Evolutionary conservation across 495 filamentous ascomycete species (phyloP), one percentile per base, ranked within the genome.

Genomic region (Xanthoparmelia taractica): DNA sequence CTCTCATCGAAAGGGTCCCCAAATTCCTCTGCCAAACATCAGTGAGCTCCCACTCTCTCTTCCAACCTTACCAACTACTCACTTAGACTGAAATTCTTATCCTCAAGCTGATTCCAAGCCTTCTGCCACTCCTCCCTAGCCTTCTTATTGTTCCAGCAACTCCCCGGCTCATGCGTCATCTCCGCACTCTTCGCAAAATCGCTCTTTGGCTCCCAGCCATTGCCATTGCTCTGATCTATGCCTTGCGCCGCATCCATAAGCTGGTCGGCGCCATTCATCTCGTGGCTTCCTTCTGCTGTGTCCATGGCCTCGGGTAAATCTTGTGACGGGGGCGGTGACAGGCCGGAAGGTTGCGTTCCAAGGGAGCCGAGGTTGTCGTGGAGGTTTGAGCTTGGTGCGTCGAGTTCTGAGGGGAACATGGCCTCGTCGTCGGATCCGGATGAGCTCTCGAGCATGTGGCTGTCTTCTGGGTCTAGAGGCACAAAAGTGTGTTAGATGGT

Each of bases 71-170:
- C 4, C 34, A 15, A 31, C 34, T 18, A 68, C 74, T 60, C 70
- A 82, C 80, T 58, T 58, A 80, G 65, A 62, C 64, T 81, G 48
- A 81, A 82, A 43, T 78, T 74, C 65, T 72, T 74, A 64, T 83
- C 78, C 31, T 81, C 63, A 40, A 83, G 71, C 67, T 70, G 72
- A 60, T 77, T 78, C 77, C 74, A 71, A 31, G 77, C 79, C 40
- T 77, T 71, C 50, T 79, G 73, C 61, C 80, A 84, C 52, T 91
- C 88, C 25, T 89, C 85, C 66, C 80, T 76, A 0, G 82, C 78
- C 60, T 80, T 81, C 67, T 80, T 80, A 59, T 77, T 85, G 68
- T 79, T 80, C 87, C 85, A 88, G 54, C 75, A 73, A 29, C 73
- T 77, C 11, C 81, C 76, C 18, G 78, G 77, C 58, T 69, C 66